phyloP scores from a whole-genome alignment of 257 asterid genomes.

The Linderniella brevidens region DNA sequence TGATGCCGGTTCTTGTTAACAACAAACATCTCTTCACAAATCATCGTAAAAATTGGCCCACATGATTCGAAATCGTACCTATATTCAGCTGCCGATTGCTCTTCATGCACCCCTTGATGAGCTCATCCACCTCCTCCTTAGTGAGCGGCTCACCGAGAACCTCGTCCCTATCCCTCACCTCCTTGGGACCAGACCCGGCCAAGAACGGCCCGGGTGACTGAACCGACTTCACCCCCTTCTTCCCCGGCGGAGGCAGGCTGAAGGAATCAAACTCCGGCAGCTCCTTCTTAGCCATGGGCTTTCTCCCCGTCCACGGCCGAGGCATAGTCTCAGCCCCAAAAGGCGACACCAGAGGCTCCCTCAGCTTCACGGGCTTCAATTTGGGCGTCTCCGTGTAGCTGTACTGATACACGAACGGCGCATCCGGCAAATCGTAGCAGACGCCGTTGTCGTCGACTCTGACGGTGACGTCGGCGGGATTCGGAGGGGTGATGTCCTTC shows the following conservation, averaged over 20 bases:
- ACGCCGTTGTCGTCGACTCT: conserved; percentile 57
- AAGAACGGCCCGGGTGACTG: conserved; percentile 92
- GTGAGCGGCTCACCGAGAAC: conserved; percentile 68
- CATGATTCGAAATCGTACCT: conserved; percentile 21
- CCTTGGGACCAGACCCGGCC: conserved; percentile 70
- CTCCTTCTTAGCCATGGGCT: conserved; percentile 65
- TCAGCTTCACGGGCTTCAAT: conserved; percentile 52
- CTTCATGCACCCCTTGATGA: conserved; percentile 35
- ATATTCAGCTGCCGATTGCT: conserved; percentile 59
- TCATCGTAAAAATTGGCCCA: background rate
- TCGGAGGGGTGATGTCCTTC: conserved; percentile 1
- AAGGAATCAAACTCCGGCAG: conserved; percentile 83
- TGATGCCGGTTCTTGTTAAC: no score
- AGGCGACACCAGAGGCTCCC: conserved; percentile 84
- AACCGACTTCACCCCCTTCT: conserved; percentile 89
- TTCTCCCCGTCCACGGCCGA: conserved; percentile 85
- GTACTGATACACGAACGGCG: conserved; percentile 81
- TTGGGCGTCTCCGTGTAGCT: conserved; percentile 95
- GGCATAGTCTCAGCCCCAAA: conserved; percentile 67
- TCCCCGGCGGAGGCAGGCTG: conserved; percentile 61
- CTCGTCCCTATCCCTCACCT: conserved; percentile 54
- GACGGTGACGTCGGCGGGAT: conserved; percentile 20
- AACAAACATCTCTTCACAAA: background rate
- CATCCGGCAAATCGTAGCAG: conserved; percentile 57
- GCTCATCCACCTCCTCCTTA: conserved; percentile 49